Conservation (phyloP, 331 rosid species). For the Acacia concinna region DNA sequence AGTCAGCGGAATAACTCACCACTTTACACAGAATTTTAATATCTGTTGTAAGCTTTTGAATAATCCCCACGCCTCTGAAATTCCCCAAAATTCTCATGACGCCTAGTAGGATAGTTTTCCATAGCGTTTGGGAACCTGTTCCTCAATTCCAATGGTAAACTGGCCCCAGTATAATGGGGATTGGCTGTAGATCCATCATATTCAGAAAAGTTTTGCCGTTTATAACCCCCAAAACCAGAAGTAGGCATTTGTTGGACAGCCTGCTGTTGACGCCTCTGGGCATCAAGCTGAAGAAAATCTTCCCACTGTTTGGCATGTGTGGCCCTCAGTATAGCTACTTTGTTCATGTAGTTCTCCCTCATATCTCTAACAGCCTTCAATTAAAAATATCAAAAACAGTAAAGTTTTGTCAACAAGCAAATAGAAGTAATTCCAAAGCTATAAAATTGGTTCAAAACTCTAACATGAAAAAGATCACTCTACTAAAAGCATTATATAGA, state of each 20-base stretch:
- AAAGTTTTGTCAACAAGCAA: background rate
- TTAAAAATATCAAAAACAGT: conserved; percentile 16
- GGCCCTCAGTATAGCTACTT: conserved; percentile 65
- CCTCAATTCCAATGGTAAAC: conserved; percentile 66
- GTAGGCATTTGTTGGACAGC: conserved; percentile 61
- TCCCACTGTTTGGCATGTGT: conserved; percentile 84
- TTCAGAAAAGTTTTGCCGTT: conserved; percentile 64
- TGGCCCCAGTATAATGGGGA: conserved; percentile 61
- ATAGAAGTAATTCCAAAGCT: background rate
- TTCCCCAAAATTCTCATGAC: conserved; percentile 77
- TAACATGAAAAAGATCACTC: background rate
- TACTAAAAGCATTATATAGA: background rate
- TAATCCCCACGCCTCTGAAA: conserved; percentile 81
- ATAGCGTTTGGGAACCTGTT: conserved; percentile 65
- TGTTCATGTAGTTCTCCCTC: conserved; percentile 80
- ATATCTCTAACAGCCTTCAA: conserved; percentile 77
- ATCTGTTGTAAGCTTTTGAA: conserved; percentile 76
- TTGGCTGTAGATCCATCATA: conserved; percentile 62
- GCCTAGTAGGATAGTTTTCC: conserved; percentile 72
- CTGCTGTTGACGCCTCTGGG: conserved; percentile 78
- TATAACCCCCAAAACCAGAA: conserved; percentile 72
- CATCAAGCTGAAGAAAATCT: conserved; percentile 78
- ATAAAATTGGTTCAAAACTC: background rate
- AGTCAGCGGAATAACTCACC: conserved; percentile 69
- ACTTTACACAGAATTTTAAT: conserved; percentile 49